Evolutionary conservation across 176 grass and related monocot genomes (phyloP), one percentile per base, ranked within the genome.

Genomic region (Triticum monococcum): DNA sequence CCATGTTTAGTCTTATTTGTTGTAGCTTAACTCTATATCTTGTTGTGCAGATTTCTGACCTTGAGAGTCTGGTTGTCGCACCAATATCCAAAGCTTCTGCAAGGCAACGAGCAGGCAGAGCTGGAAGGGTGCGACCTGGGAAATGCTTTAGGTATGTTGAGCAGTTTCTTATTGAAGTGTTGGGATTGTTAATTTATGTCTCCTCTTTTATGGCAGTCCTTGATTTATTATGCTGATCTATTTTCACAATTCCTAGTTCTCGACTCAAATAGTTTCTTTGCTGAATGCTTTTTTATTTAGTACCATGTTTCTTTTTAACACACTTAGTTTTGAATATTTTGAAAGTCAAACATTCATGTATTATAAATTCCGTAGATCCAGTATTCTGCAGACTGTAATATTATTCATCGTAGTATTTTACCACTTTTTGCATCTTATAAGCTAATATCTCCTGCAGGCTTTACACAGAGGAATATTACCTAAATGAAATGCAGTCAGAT

Each of bases 21-120:
- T 90, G 31, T 46, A 31, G 24, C 8, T 81, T 86, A 64, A 80
- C 18, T 26, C 63, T 74, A 20, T 5, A 14, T 67, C 24, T 72
- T 59, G 54, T 81, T 61, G 40, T 62, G 62, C 84, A 98, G 93
- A 91, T 98, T 64, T 89, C 91, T 86, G 93, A 95, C 79, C 95
- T 98, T 1, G 96, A 98, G 82, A 98, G 89, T 93, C 92, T 98
- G 79, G 91, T 98, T 60, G 93, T 90, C 1, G 88, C 91, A 82
- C 93, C 96, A 74, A 95, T 98, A 91, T 95, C 96, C 8, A 98
- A 98, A 84, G 96, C 96, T 79, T 98, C 96, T 75, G 93, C 96
- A 86, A 93, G 91, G 48, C 96, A 98, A 82, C 90, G 96, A 82
- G 88, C 96, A 83, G 96, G 96, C 41, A 91, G 96, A 86, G 96